Base-by-base conservation (phyloP, 176 grass and related monocot genomes). In the Urochloa ruziziensis region DNA sequence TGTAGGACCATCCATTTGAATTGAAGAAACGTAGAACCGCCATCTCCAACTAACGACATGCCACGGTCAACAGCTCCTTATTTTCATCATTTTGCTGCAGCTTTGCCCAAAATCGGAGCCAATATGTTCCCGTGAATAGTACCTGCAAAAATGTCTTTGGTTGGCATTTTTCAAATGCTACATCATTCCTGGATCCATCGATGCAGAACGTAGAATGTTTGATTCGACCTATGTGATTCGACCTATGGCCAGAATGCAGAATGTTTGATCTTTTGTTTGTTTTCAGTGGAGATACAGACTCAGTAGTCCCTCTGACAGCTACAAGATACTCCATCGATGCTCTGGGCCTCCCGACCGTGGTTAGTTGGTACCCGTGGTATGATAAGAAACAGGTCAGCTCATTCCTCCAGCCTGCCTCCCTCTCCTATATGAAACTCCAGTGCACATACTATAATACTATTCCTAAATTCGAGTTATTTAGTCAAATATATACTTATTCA, bases 281-380 rank as follows among this genome's bases (percentile, higher is more conserved):
- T 48, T 28, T 1, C 69, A 72, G 69, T 17, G 69, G 69, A 44
- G 94, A 97, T 29, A 97, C 94, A 47, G 92, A 94, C 33, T 68
- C 92, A 3, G 90, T 97, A 77, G 83, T 97, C 23, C 90, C 94
- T 1, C 44, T 97, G 80, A 94, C 88, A 40, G 83, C 87, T 35
- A 94, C 94, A 3, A 97, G 94, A 81, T 94, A 97, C 62, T 94
- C 92, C 32, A 86, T 97, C 46, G 88, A 87, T 46, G 80, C 90
- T 70, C 80, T 97, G 44, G 83, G 84, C 56, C 85, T 97, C 74
- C 61, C 88, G 28, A 94, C 94, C 10, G 5, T 33, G 1, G 35
- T 16, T 14, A 87, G 53, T 59, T 97, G 92, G 94, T 91, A 89
- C 62, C 85, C 94, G 10, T 97, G 92, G 94, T 92, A 92, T 87